Conservation (phyloP, 192 early-diverging fungal species). For the Allomyces macrogynus region DNA sequence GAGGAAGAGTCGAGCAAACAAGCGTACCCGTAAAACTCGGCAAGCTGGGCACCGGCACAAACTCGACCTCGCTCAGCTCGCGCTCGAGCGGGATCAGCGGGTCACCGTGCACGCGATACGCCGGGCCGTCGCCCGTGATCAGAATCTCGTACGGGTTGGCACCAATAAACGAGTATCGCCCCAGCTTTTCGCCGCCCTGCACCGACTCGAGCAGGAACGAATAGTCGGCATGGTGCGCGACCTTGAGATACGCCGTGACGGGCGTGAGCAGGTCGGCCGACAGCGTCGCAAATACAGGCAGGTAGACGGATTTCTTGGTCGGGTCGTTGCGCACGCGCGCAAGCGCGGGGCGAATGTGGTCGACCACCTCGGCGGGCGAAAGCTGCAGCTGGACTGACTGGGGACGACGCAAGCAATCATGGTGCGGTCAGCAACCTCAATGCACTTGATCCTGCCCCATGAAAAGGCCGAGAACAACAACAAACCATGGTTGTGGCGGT, state of each 20-base stretch:
- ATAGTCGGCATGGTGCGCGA: conserved; percentile 54
- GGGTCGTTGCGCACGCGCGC: neutral
- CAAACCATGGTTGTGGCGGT: too few relatives aligned
- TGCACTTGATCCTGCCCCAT: too few relatives aligned
- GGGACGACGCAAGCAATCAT: too few relatives aligned
- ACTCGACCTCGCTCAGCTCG: conserved; percentile 55
- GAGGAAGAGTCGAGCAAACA: neutral
- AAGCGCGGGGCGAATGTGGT: too few relatives aligned
- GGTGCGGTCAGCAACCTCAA: too few relatives aligned
- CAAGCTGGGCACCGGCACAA: conserved; percentile 60
- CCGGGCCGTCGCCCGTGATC: conserved; percentile 50
- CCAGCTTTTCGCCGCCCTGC: conserved; percentile 80
- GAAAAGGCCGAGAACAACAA: too few relatives aligned
- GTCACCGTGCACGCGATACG: conserved; percentile 40
- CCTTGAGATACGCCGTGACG: conserved; percentile 83
- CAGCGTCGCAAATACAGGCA: conserved; percentile 76
- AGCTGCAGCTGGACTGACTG: too few relatives aligned
- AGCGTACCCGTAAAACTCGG: conserved; percentile 57
- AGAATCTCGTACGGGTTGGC: conserved; percentile 73
- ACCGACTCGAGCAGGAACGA: conserved; percentile 95
- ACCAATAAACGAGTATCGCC: conserved; percentile 91
- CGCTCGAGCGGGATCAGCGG: conserved; percentile 68
- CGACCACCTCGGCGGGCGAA: too few relatives aligned
- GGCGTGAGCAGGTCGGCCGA: conserved; percentile 87
- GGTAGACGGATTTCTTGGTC: conserved; percentile 51